A percentile compares a stretch with the other conserved stretches of the same genome.
Evolutionary conservation across 108 stramenopile genomes (phyloP).

Genomic region (Skeletonema grethae): DNA sequence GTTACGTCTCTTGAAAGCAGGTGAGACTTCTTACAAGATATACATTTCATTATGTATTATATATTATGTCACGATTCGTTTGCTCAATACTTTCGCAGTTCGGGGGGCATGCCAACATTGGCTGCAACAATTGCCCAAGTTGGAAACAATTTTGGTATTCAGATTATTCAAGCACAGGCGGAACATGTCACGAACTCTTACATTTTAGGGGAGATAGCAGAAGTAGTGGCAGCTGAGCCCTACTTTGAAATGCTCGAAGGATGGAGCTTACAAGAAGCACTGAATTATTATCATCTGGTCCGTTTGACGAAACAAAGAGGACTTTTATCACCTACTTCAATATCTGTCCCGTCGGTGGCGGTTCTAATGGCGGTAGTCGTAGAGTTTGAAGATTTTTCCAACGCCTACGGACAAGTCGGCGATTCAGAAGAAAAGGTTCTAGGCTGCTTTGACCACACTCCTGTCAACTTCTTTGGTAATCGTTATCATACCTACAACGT

Average conservation of each 20-base stretch:
- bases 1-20: slow-evolving; percentile 71
- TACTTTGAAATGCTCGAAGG: slow-evolving; percentile 74
- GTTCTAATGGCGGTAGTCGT: slow-evolving; percentile 73
- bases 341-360: slow-evolving; percentile 56
- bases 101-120: slow-evolving; percentile 45
- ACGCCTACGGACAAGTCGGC: slow-evolving; percentile 56
- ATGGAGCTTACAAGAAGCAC: slow-evolving; percentile 77
- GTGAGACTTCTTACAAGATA: no score
- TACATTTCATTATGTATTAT: no score
- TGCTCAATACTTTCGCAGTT: slow-evolving; percentile 1
- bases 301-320: slow-evolving; percentile 47
- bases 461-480: slow-evolving; percentile 55
- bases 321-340: slow-evolving; percentile 40
- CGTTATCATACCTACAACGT: slow-evolving; percentile 51
- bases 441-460: slow-evolving; percentile 66
- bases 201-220: slow-evolving; percentile 43
- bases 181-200: slow-evolving; percentile 48
- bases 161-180: slow-evolving; percentile 51
- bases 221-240: slow-evolving; percentile 79
- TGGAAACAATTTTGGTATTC: slow-evolving; percentile 58
- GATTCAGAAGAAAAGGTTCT: slow-evolving; percentile 31
- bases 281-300: slow-evolving; percentile 72
- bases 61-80: no score
- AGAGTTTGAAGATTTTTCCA: slow-evolving; percentile 49
- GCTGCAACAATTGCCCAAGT: slow-evolving; percentile 73